A percentile compares a stretch with the other conserved stretches of the same genome.
Conservation (phyloP, 495 filamentous ascomycete species). For the Penicillium fimorum region DNA sequence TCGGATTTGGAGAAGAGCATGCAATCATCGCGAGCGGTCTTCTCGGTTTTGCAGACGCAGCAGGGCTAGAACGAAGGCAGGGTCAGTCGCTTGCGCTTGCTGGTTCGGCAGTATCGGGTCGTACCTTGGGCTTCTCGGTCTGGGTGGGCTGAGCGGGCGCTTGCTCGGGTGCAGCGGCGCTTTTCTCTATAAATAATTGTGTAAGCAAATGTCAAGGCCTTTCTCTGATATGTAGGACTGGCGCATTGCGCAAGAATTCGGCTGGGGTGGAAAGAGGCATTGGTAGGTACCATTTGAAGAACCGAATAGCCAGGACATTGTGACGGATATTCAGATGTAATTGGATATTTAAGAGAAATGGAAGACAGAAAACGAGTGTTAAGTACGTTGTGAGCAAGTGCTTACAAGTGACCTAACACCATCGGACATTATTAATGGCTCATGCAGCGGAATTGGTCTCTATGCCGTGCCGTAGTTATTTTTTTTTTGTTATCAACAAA, state of each 20-base stretch:
- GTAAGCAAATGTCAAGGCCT: slow-evolving; percentile 3
- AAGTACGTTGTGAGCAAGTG: slow-evolving; percentile 4
- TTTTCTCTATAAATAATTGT: slow-evolving; percentile 22
- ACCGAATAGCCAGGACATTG: slow-evolving; percentile 46
- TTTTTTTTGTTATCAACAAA: slow-evolving; percentile 29
- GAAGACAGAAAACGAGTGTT: slow-evolving; percentile 3
- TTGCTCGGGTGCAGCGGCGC: slow-evolving; percentile 22
- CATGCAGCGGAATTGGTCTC: slow-evolving; percentile 21
- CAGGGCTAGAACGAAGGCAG: slow-evolving; percentile 63
- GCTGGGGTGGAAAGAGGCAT: neutral
- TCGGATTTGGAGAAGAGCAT: slow-evolving; percentile 89
- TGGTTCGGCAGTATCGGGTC: slow-evolving; percentile 10
- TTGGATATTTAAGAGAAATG: neutral
- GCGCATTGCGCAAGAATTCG: slow-evolving; percentile 17
- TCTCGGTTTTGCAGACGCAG: slow-evolving; percentile 97
- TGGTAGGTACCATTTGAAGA: slow-evolving; percentile 39
- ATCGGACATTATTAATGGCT: slow-evolving; percentile 32
- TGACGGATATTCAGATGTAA: slow-evolving; percentile 1
- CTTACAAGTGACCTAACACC: slow-evolving; percentile 10
- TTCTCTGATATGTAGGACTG: slow-evolving; percentile 1
- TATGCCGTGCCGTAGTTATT: slow-evolving; percentile 20
- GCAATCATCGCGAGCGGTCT: slow-evolving; percentile 89
- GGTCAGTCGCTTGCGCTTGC: neutral
- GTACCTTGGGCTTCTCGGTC: slow-evolving; percentile 57
- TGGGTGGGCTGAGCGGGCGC: slow-evolving; percentile 33